Evolutionary conservation across 164 flowering plant genomes (phyloP).

Genomic region (Sextonia rubra): DNA sequence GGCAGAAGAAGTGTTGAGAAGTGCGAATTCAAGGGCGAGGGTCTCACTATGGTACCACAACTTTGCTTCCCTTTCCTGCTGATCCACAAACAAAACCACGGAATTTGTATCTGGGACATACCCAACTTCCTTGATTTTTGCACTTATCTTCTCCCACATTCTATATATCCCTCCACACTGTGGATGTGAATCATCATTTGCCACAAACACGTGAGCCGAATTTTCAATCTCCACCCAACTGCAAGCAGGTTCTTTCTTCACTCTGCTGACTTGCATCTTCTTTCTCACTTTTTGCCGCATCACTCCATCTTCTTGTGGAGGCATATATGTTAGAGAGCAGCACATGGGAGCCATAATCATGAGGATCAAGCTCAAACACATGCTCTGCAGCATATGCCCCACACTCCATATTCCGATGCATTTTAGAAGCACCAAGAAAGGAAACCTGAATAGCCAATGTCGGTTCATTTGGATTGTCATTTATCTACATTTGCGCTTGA

Average conservation of each 20-base stretch:
- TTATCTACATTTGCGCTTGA: conserved; percentile 41
- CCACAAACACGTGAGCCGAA: conserved; percentile 48
- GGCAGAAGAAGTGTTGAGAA: conserved; percentile 44
- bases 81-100: conserved; percentile 43
- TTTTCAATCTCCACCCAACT: conserved; percentile 77
- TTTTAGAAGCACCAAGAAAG: conserved; percentile 61
- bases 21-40: conserved; percentile 63
- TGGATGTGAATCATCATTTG: conserved; percentile 52
- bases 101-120: conserved; percentile 55
- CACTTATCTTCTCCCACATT: conserved; percentile 42
- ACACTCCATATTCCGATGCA: conserved; percentile 59
- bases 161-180: conserved; percentile 32
- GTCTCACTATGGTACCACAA: conserved; percentile 65
- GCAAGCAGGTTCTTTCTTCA: conserved; percentile 67
- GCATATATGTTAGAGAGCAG: conserved; percentile 65
- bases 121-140: conserved; percentile 47
- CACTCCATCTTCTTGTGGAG: conserved; percentile 48
- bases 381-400: conserved; percentile 61
- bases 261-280: conserved; percentile 50
- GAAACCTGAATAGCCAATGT: conserved; percentile 62
- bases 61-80: conserved; percentile 51
- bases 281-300: conserved; percentile 50
- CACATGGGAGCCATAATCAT: conserved; percentile 54
- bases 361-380: conserved; percentile 58
- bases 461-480: conserved; percentile 50